phyloP scores from a whole-genome alignment of 164 flowering plant species.

The Stephania cephalantha region DNA sequence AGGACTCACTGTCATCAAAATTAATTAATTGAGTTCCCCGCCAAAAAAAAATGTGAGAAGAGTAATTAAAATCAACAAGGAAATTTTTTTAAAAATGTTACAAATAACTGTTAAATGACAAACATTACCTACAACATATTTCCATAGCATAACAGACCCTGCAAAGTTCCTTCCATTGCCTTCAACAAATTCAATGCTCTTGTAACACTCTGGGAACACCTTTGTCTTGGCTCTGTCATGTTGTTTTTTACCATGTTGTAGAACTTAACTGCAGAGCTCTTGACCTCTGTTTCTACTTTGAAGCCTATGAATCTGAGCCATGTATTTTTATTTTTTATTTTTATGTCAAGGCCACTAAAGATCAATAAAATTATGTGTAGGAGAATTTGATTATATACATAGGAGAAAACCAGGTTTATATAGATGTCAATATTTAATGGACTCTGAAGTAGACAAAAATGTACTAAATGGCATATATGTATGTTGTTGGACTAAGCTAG shows the following conservation, averaged over 20 bases:
- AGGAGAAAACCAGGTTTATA: neutral
- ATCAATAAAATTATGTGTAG: neutral
- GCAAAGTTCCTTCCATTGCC: neutral
- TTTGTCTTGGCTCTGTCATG: neutral
- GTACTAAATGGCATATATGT: neutral
- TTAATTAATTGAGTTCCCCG: neutral
- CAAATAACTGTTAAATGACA: no score
- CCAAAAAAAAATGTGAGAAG: neutral
- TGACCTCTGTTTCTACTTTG: neutral
- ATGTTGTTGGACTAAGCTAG: no score
- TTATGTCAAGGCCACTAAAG: neutral
- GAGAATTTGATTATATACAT: neutral
- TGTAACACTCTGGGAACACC: constrained; percentile 1
- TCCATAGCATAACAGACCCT: neutral
- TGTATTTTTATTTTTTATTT: no score
- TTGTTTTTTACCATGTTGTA: neutral
- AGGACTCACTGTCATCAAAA: constrained; percentile 16
- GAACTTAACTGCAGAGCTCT: neutral
- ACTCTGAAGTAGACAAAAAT: neutral
- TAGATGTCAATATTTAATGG: neutral
- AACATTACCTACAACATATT: neutral
- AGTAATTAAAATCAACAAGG: neutral
- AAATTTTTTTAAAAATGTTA: neutral
- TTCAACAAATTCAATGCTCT: neutral
- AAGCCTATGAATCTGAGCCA: neutral